Evolutionary conservation across 768 basidiomycete genomes (phyloP), one percentile per base, ranked within the genome.

Genomic region (Hericium alpestre): DNA sequence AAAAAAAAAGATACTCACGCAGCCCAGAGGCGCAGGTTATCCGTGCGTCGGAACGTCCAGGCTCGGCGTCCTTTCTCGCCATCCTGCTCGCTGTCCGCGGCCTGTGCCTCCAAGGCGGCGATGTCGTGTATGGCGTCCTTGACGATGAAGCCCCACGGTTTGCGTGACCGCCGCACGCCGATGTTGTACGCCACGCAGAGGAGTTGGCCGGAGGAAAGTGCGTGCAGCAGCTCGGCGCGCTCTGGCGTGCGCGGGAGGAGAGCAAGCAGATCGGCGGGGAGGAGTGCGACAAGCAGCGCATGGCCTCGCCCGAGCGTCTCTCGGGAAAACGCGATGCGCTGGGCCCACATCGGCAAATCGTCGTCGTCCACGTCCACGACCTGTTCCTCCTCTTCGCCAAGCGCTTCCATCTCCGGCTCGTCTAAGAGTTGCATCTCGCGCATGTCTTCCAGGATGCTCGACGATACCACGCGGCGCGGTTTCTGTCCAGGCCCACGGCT

Each of bases 101-200:
- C 73, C 0, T 76, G 75, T 55, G 70, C 72, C 65, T 90, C 87
- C 15, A 90, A 78, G 2, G 78, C 74, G 18, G 83, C 68, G 49
- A 94, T 83, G 64, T 91, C 89, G 64, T 94, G 93, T 16, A 95
- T 82, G 2, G 82, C 80, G 56, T 86, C 82, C 47, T 76, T 71
- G 59, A 79, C 87, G 56, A 94, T 86, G 69, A 85, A 94, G 0
- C 92, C 93, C 90, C 91, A 95, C 0, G 90, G 89, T 61, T 86
- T 82, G 50, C 81, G 81, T 8, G 90, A 92, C 58, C 82, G 80
- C 23, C 93, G 81, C 0, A 94, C 86, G 27, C 82, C 86, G 11
- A 79, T 69, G 68, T 94, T 95, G 72, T 92, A 93, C 0, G 88
- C 84, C 2, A 76, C 67, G 63, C 92, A 94, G 12, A 94, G 78